Evolutionary conservation across 2,329 filamentous ascomycete genomes (phyloP), one percentile per base, ranked within the genome.

Genomic region (Scedosporium apiospermum): DNA sequence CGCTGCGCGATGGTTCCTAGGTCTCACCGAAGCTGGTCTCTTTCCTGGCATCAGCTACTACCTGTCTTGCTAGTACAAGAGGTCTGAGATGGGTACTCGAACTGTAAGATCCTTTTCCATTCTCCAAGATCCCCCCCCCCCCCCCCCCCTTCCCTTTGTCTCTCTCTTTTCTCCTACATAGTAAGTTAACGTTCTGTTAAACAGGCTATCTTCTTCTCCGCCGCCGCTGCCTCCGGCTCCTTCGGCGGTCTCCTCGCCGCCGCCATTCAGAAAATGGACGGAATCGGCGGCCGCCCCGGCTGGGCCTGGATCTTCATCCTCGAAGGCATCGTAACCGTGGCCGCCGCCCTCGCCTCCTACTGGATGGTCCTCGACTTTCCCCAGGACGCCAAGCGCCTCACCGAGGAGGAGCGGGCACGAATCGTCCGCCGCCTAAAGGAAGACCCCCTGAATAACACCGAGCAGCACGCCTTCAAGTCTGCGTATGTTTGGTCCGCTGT

Each of bases 341-440:
- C 90, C 1, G 79, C 90, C 5, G 89, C 88, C 1, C 63, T 87
- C 4, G 73, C 78, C 1, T 87, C 83, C 5, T 91, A 87, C 75
- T 91, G 85, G 83, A 80, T 88, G 74, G 88, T 93, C 2, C 84
- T 90, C 67, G 90, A 95, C 69, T 93, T 90, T 71, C 90, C 90
- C 0, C 88, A 90, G 66, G 80, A 87, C 57, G 89, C 89, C 5
- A 81, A 70, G 0, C 93, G 93, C 71, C 79, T 95, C 4, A 82
- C 83, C 0, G 78, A 80, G 0, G 80, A 81, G 1, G 89, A 95
- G 67, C 85, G 88, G 10, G 77, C 78, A 4, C 83, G 89, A 16
- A 88, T 93, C 0, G 74, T 90, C 18, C 81, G 85, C 9, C 83
- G 90, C 2, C 77, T 93, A 26, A 83, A 83, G 63, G 75, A 78